Evolutionary conservation across 495 filamentous ascomycete species (phyloP), one percentile per base, ranked within the genome.

Genomic region (Aspergillus taichungensis): DNA sequence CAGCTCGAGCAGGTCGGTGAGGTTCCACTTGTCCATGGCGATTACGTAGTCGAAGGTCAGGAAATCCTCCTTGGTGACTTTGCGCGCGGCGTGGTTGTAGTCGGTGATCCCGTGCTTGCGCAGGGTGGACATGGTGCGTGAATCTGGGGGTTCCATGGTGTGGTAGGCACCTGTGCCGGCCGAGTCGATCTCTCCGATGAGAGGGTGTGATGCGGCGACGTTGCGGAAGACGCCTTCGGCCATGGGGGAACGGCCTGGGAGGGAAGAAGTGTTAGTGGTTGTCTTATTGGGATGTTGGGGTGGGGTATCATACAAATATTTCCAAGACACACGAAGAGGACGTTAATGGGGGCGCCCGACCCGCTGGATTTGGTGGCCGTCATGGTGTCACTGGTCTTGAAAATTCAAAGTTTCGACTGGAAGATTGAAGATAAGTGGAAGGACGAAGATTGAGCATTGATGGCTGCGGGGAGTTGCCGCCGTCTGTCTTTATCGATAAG

Each of bases 271-370:
- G 38, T 32, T 43, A 37, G 40, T 30, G 36, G 42, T 34, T 45
- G 35, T 47, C 37, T 49, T 50, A 30, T 48, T 34, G 37, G 11
- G 18, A 11, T 6, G 30, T 37, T 3, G 37, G 13, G 29, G 45
- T 39, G 24, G 34, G 45, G 34, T 44, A 56, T 65, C 39, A 73
- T 73, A 74, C 92, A 98, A 58, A 96, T 96, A 65, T 98, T 98
- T 53, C 92, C 92, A 10, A 98, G 74, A 63, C 92, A 98, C 53
- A 95, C 90, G 63, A 98, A 98, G 36, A 98, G 77, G 28, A 98
- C 83, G 7, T 81, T 92, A 46, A 88, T 71, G 4, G 73, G 67
- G 28, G 49, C 52, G 32, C 30, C 39, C 11, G 54, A 42, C 9
- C 56, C 49, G 13, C 38, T 28, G 3, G 42, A 6, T 12, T 54